phyloP scores from a whole-genome alignment of 164 flowering plant genomes.

The Santalum album region DNA sequence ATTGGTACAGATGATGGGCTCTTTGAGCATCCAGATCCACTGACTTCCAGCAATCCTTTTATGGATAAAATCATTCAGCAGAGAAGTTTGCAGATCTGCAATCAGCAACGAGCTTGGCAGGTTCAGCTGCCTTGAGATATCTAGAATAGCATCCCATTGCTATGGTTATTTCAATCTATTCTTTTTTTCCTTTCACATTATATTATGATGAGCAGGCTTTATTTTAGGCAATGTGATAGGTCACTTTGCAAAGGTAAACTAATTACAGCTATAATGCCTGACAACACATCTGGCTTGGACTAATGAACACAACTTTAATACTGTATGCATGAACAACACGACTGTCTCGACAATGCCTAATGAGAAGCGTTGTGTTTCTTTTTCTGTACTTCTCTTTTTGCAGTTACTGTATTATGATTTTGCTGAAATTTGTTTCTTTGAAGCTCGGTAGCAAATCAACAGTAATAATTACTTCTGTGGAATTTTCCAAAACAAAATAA shows the following conservation, averaged over 20 bases:
- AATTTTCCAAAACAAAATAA: too few relatives aligned
- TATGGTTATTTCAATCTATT: neutral
- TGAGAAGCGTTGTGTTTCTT: too few relatives aligned
- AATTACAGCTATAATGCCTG: neutral
- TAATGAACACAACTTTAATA: neutral
- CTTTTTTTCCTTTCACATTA: neutral
- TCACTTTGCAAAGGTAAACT: neutral
- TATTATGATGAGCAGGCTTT: neutral
- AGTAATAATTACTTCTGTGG: too few relatives aligned
- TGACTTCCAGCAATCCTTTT: constrained; percentile 30
- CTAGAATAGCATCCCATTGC: neutral
- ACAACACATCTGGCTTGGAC: neutral
- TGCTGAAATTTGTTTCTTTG: too few relatives aligned
- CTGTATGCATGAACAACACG: too few relatives aligned
- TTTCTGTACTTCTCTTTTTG: too few relatives aligned
- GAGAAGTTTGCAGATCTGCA: constrained; percentile 53
- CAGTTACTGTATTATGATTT: too few relatives aligned
- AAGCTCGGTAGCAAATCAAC: too few relatives aligned
- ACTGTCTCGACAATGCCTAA: too few relatives aligned
- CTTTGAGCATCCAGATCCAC: constrained; percentile 59
- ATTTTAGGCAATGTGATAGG: neutral
- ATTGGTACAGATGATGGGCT: constrained; percentile 61
- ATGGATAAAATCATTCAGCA: constrained; percentile 50
- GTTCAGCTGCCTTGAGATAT: constrained; percentile 21
- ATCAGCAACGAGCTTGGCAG: constrained; percentile 82